Evolutionary conservation across 2,329 filamentous ascomycete species (phyloP).

Genomic region (Sclerotinia trifoliorum): DNA sequence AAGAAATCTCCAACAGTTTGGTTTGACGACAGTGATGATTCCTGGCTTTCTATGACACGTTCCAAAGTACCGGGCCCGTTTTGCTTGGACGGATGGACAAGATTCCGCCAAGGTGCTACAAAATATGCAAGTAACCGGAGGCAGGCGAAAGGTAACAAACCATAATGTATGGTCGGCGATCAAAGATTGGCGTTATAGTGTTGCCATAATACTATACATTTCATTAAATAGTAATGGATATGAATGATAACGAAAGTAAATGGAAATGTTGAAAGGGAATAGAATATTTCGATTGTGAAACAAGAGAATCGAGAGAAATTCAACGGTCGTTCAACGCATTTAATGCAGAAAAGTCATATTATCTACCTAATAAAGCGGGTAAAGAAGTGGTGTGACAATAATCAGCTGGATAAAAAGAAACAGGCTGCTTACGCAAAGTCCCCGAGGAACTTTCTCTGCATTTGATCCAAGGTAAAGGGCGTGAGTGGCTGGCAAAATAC

Average conservation of each 20-base stretch:
- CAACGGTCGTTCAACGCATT: neutral
- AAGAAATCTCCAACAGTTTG: conserved; percentile 3
- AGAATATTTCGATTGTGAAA: neutral
- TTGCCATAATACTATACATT: neutral
- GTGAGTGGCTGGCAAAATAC: conserved; percentile 8
- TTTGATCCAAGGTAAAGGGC: neutral
- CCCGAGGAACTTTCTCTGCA: conserved; percentile 13
- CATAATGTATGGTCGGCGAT: conserved; percentile 20
- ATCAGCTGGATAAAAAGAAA: neutral
- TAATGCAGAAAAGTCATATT: conserved; percentile 7
- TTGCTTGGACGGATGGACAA: conserved; percentile 15
- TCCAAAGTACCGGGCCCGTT: conserved; percentile 14
- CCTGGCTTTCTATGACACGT: conserved; percentile 10
- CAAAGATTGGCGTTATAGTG: conserved; percentile 14
- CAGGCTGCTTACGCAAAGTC: conserved; percentile 10
- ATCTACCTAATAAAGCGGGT: neutral
- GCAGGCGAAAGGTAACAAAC: conserved; percentile 8
- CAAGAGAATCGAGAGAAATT: neutral
- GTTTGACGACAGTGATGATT: conserved; percentile 18
- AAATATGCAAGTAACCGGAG: conserved; percentile 18
- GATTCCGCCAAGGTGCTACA: conserved; percentile 15
- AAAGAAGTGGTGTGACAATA: neutral
- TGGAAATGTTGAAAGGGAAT: neutral
- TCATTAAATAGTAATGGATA: neutral
- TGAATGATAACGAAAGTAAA: conserved; percentile 4